phyloP scores from a whole-genome alignment of 257 asterid genomes.

The Lycium ferocissimum region DNA sequence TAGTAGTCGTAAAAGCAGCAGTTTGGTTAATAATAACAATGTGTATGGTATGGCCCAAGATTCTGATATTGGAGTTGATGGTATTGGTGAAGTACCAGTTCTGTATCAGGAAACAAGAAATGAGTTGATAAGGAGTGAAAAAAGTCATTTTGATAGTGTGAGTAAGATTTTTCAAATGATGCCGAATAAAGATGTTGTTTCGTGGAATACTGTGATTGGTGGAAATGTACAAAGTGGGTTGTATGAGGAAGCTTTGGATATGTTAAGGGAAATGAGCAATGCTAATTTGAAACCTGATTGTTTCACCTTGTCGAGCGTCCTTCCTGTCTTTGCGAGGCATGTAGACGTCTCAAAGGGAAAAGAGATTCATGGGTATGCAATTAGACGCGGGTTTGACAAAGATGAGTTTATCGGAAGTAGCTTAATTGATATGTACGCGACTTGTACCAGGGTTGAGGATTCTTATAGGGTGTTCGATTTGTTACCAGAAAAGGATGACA shows the following conservation, averaged over 20 bases:
- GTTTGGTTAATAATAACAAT: not conserved
- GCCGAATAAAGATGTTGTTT: slow-evolving; percentile 77
- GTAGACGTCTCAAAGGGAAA: slow-evolving; percentile 72
- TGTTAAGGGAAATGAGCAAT: slow-evolving; percentile 70
- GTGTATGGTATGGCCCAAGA: slow-evolving; percentile 22
- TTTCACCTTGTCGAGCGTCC: slow-evolving; percentile 76
- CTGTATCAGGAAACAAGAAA: slow-evolving; percentile 23
- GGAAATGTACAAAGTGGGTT: slow-evolving; percentile 64
- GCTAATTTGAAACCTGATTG: slow-evolving; percentile 70
- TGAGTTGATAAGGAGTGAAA: slow-evolving; percentile 30
- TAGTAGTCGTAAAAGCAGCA: slow-evolving; percentile 21
- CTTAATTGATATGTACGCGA: slow-evolving; percentile 93
- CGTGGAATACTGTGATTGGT: slow-evolving; percentile 89
- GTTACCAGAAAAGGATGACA: slow-evolving; percentile 62
- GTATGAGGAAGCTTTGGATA: slow-evolving; percentile 63
- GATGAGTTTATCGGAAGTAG: slow-evolving; percentile 78
- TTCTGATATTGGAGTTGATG: slow-evolving; percentile 25
- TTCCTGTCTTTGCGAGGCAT: slow-evolving; percentile 64
- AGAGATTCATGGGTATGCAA: slow-evolving; percentile 83
- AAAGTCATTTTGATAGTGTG: slow-evolving; percentile 44
- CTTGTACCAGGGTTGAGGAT: slow-evolving; percentile 68
- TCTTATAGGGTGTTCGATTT: slow-evolving; percentile 59
- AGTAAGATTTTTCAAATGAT: slow-evolving; percentile 72
- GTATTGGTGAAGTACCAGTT: not conserved
- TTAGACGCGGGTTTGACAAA: slow-evolving; percentile 64